These are phyloP conservation scores for Terfezia boudieri DNA, from an alignment of 495 filamentous ascomycete genomes.

Conservation along the genomic window DNA sequence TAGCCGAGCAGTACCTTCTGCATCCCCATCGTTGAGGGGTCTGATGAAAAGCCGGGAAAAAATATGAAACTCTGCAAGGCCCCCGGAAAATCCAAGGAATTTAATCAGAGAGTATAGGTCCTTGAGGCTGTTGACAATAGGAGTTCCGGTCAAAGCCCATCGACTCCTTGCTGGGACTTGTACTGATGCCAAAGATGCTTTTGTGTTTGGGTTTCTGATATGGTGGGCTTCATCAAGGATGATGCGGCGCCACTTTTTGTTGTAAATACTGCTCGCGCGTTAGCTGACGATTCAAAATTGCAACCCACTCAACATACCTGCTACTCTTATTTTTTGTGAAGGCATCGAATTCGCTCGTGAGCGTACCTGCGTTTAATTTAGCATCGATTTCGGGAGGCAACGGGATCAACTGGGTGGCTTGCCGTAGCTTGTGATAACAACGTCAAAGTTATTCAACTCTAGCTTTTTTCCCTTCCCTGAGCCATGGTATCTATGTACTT, in stretches of 20 bases:
- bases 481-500: slow-evolving; percentile 58
- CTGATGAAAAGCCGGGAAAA: slow-evolving; percentile 58
- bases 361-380: neutral
- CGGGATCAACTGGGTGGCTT: slow-evolving; percentile 1
- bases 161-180: slow-evolving; percentile 44
- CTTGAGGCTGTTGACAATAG: slow-evolving; percentile 41
- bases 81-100: slow-evolving; percentile 58
- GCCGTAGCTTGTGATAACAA: slow-evolving; percentile 74
- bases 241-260: slow-evolving; percentile 54
- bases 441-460: slow-evolving; percentile 37
- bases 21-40: slow-evolving; percentile 38
- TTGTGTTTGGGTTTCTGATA: slow-evolving; percentile 58
- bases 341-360: neutral
- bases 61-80: slow-evolving; percentile 47
- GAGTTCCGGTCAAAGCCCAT: slow-evolving; percentile 69
- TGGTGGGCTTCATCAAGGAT: slow-evolving; percentile 77
- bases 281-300: too few relatives aligned
- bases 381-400: too few relatives aligned
- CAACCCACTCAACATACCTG: neutral
- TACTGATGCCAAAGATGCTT: slow-evolving; percentile 43
- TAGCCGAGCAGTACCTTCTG: slow-evolving; percentile 38
- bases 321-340: neutral
- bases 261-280: slow-evolving; percentile 28
- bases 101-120: slow-evolving; percentile 65
- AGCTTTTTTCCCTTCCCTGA: slow-evolving; percentile 30